Evolutionary conservation across 2,329 filamentous ascomycete genomes (phyloP).

Genomic region (Trichophaea hybrida): DNA sequence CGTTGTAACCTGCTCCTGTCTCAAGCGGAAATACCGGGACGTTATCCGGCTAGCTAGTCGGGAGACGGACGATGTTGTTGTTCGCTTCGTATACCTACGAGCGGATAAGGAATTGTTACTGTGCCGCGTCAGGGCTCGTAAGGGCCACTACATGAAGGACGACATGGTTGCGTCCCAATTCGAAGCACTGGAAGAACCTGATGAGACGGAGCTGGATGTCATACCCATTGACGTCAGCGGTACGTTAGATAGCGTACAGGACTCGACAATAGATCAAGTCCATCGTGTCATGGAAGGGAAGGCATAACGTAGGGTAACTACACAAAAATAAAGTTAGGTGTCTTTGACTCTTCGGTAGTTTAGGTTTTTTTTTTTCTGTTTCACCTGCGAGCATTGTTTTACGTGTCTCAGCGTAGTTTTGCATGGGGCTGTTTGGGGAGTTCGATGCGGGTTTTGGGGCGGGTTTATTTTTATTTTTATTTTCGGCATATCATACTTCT

Average conservation of each 20-base stretch:
- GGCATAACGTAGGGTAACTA: neutral
- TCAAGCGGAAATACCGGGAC: constrained; percentile 95
- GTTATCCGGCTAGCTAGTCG: constrained; percentile 65
- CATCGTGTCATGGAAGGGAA: constrained; percentile 37
- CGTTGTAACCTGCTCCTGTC: constrained; percentile 88
- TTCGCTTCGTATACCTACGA: constrained; percentile 87
- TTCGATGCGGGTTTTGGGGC: neutral
- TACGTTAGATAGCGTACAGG: constrained; percentile 45
- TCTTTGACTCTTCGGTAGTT: neutral
- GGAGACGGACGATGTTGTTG: constrained; percentile 53
- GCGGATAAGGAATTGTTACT: constrained; percentile 63
- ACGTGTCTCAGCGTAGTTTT: too few relatives aligned
- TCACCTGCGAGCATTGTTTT: neutral
- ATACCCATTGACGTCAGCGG: constrained; percentile 42
- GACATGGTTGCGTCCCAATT: constrained; percentile 93
- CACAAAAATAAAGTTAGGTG: neutral
- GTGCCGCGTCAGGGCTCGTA: constrained; percentile 51
- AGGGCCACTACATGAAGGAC: constrained; percentile 90
- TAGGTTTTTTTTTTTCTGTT: neutral
- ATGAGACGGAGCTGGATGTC: constrained; percentile 54
- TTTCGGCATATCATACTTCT: neutral
- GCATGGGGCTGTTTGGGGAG: too few relatives aligned
- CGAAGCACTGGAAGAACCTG: constrained; percentile 69
- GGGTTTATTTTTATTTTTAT: constrained; percentile 2
- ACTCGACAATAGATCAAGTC: constrained; percentile 45